These are phyloP conservation scores for Nothophaeocryptopus gaeumannii DNA, from an alignment of 2,329 filamentous ascomycete genomes.

Conservation along the genomic window DNA sequence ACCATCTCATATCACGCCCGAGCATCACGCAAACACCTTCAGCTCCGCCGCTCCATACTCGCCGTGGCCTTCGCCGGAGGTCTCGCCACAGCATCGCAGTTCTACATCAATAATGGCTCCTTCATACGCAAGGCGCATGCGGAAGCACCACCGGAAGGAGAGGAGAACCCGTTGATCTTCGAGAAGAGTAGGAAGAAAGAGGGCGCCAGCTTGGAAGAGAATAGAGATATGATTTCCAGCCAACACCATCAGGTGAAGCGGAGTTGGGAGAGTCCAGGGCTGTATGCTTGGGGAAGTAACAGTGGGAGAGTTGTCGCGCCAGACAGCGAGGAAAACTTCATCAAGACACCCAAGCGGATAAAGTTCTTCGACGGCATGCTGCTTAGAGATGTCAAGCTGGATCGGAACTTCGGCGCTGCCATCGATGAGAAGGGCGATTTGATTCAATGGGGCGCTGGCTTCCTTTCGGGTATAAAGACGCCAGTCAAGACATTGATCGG, in stretches of 20 bases:
- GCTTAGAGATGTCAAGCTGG: constrained; percentile 82
- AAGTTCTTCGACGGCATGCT: constrained; percentile 79
- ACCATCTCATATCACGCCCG: constrained; percentile 34
- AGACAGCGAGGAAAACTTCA: constrained; percentile 67
- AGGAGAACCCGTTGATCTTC: constrained; percentile 58
- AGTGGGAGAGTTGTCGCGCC: constrained; percentile 80
- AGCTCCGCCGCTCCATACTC: constrained; percentile 45
- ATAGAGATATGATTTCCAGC: constrained; percentile 72
- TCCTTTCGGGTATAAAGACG: constrained; percentile 59
- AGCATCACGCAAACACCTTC: constrained; percentile 45
- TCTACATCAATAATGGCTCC: constrained; percentile 40
- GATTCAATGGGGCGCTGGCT: constrained; percentile 85
- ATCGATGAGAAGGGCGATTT: constrained; percentile 85
- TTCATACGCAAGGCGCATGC: constrained; percentile 46
- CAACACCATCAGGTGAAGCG: constrained; percentile 85
- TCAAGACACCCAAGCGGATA: constrained; percentile 79
- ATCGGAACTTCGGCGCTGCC: constrained; percentile 77
- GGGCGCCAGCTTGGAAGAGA: constrained; percentile 63
- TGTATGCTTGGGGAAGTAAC: constrained; percentile 94
- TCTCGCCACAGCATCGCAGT: constrained; percentile 45
- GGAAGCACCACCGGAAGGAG: constrained; percentile 44
- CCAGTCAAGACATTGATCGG: constrained; percentile 74
- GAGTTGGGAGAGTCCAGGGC: constrained; percentile 77
- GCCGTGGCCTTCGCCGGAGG: constrained; percentile 44
- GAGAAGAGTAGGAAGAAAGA: constrained; percentile 62